Conservation (phyloP, 2,329 filamentous ascomycete genomes). For the Chaetomium globosum region DNA sequence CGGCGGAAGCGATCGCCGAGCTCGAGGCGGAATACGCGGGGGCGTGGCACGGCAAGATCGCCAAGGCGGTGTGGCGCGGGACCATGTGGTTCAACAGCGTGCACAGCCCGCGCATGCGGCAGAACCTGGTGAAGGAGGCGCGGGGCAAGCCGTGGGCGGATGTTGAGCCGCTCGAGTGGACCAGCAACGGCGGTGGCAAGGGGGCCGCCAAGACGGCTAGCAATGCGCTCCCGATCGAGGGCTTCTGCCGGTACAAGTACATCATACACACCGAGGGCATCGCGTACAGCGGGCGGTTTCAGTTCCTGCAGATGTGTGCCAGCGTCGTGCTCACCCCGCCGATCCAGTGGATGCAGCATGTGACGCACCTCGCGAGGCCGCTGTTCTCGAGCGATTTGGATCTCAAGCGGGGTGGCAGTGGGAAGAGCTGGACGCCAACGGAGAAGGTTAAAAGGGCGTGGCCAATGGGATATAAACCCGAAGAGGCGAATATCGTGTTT, state of each 20-base stretch:
- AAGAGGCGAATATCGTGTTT: slow-evolving; percentile 54
- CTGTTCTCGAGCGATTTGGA: slow-evolving; percentile 45
- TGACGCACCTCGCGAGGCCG: slow-evolving; percentile 52
- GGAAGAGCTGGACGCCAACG: slow-evolving; percentile 30
- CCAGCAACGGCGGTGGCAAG: slow-evolving; percentile 29
- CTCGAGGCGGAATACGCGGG: slow-evolving; percentile 42
- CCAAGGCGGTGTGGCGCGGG: slow-evolving; percentile 55
- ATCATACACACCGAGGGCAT: slow-evolving; percentile 58
- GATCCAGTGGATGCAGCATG: slow-evolving; percentile 53
- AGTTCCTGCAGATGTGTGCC: slow-evolving; percentile 54
- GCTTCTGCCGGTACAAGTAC: slow-evolving; percentile 56
- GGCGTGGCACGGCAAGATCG: slow-evolving; percentile 43
- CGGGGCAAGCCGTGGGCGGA: slow-evolving; percentile 52
- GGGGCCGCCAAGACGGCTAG: slow-evolving; percentile 40
- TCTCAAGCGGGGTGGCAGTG: slow-evolving; percentile 16
- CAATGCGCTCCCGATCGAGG: slow-evolving; percentile 53
- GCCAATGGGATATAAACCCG: slow-evolving; percentile 42
- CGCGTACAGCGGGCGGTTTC: slow-evolving; percentile 56
- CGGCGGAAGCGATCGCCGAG: slow-evolving; percentile 42
- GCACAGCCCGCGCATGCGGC: slow-evolving; percentile 46
- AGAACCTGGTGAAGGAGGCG: slow-evolving; percentile 45
- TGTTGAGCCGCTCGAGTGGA: slow-evolving; percentile 48
- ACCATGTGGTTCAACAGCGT: slow-evolving; percentile 55
- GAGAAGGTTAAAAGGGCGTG: slow-evolving; percentile 43
- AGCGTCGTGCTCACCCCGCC: slow-evolving; percentile 54